phyloP scores from a whole-genome alignment of 805 yeast species.

The Cyberlindnera meyerae region DNA sequence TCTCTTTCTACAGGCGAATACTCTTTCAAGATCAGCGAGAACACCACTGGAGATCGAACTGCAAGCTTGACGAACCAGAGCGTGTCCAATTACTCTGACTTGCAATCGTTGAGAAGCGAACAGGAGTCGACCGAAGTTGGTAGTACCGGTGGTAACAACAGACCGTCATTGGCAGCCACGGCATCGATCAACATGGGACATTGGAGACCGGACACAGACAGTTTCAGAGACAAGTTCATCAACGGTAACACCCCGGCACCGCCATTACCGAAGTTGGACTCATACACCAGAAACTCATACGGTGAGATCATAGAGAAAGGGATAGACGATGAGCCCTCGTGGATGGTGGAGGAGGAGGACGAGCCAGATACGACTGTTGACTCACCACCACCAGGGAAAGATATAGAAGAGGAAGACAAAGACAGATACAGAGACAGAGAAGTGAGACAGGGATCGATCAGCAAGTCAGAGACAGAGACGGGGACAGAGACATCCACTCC shows the following conservation, averaged over 20 bases:
- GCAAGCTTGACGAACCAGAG: slow-evolving; percentile 21
- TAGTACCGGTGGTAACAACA: too few relatives aligned
- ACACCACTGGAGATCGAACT: slow-evolving; percentile 20
- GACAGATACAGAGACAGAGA: too few relatives aligned
- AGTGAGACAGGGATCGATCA: too few relatives aligned
- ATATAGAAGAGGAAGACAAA: slow-evolving; percentile 16
- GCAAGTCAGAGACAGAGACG: too few relatives aligned
- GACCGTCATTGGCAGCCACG: too few relatives aligned
- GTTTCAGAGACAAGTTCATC: slow-evolving; percentile 45
- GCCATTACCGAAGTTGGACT: slow-evolving; percentile 27
- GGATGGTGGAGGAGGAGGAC: slow-evolving; percentile 4
- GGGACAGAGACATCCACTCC: too few relatives aligned
- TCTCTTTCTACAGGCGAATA: slow-evolving; percentile 30
- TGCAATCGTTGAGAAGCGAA: slow-evolving; percentile 1
- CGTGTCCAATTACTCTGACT: slow-evolving; percentile 3
- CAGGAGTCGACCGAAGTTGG: slow-evolving; percentile 8
- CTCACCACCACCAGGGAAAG: too few relatives aligned
- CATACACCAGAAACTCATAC: slow-evolving; percentile 26
- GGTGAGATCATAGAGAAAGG: slow-evolving; percentile 27
- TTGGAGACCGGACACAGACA: slow-evolving; percentile 57
- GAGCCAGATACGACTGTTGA: not conserved
- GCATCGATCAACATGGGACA: slow-evolving; percentile 41
- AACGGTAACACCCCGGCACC: slow-evolving; percentile 32
- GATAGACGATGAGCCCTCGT: too few relatives aligned
- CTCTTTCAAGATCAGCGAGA: slow-evolving; percentile 23